phyloP scores from a whole-genome alignment of 2,329 filamentous ascomycete species.

The Cladosporium sp. region DNA sequence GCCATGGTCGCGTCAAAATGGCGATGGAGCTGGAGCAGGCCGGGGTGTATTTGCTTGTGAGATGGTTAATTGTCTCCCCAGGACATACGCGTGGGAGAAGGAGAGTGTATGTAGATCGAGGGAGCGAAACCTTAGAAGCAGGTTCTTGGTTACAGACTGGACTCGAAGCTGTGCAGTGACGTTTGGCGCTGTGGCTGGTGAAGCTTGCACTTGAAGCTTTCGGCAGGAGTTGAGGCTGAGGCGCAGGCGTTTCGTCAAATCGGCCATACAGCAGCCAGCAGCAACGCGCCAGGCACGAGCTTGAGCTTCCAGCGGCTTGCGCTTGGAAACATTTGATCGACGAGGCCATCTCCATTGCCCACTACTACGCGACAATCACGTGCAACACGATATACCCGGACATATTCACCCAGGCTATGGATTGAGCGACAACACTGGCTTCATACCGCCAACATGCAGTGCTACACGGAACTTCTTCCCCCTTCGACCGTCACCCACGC shows the following conservation, averaged over 20 bases:
- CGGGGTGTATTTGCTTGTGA: not conserved
- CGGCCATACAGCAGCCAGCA: not conserved
- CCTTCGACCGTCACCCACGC: constrained; percentile 93
- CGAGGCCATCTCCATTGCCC: not conserved
- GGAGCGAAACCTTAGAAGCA: not conserved
- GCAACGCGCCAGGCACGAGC: constrained; percentile 4
- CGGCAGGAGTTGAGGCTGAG: not conserved
- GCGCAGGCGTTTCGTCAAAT: not conserved
- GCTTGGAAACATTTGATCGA: constrained; percentile 4
- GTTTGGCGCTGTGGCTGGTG: constrained; percentile 2
- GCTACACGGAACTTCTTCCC: constrained; percentile 92
- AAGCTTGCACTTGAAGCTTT: not conserved
- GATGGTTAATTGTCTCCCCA: not conserved
- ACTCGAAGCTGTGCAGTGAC: not conserved
- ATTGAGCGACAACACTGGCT: not conserved
- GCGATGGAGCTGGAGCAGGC: constrained; percentile 4
- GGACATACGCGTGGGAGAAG: not conserved
- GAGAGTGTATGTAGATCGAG: too few relatives aligned
- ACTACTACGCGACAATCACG: not conserved
- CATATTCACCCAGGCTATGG: not conserved
- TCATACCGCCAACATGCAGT: constrained; percentile 68
- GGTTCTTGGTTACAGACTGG: not conserved
- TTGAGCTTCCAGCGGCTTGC: not conserved
- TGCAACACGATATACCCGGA: not conserved
- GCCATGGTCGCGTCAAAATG: constrained; percentile 49